phyloP scores from a whole-genome alignment of 2,329 filamentous ascomycete species.

The Claviceps lovelessii region DNA sequence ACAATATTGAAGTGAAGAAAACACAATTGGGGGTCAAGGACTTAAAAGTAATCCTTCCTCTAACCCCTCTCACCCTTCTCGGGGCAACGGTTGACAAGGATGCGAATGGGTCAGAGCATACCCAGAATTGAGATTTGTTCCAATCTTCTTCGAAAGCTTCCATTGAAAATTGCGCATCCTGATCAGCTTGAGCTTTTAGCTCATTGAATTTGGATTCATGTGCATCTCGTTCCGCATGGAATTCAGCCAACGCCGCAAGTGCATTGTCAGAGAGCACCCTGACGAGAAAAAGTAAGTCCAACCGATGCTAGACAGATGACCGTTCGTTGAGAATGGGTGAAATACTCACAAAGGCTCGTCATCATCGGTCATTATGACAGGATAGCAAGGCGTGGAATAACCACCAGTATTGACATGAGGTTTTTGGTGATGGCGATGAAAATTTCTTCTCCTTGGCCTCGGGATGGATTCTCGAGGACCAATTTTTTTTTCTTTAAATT shows the following conservation, averaged over 20 bases:
- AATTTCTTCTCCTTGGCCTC: background rate
- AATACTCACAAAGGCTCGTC: conserved; percentile 35
- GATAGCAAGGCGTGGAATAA: background rate
- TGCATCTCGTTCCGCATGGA: conserved; percentile 59
- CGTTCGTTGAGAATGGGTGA: background rate
- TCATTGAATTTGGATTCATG: conserved; percentile 52
- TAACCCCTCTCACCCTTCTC: background rate
- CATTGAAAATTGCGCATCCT: conserved; percentile 40
- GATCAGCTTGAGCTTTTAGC: conserved; percentile 47
- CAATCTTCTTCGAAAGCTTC: conserved; percentile 65
- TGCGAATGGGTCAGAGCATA: conserved; percentile 21
- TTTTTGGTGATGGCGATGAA: background rate
- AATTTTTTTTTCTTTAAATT: background rate
- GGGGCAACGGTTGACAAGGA: background rate
- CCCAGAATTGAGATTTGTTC: conserved; percentile 77
- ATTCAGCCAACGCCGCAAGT: conserved; percentile 55
- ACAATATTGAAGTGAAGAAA: no score
- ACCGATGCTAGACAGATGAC: background rate
- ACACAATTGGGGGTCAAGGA: background rate
- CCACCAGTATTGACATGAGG: background rate
- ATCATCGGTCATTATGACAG: conserved; percentile 21
- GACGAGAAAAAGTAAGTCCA: conserved; percentile 3
- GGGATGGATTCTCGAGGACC: background rate
- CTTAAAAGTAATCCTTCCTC: background rate
- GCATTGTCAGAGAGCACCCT: conserved; percentile 49